phyloP scores from a whole-genome alignment of 169 alveolate species.

The Eimeria sp. region DNA sequence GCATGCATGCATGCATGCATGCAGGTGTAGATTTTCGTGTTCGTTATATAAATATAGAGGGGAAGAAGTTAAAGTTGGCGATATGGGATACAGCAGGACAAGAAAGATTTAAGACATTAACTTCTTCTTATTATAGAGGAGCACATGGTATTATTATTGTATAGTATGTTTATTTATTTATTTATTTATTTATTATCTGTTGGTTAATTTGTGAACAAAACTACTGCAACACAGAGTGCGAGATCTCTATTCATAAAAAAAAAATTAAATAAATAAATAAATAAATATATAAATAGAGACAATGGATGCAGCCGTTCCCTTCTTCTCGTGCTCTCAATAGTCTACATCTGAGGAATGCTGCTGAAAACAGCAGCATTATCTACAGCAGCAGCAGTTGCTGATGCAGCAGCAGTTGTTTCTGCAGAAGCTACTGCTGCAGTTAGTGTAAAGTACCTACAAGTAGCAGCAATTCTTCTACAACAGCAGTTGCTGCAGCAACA shows the following conservation, averaged over 20 bases:
- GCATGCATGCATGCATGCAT: background rate
- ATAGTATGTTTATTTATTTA: slow-evolving; percentile 34
- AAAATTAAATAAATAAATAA: background rate
- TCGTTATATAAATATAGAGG: slow-evolving; percentile 42
- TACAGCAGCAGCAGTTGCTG: background rate
- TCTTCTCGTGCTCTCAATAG: background rate
- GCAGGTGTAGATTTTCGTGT: slow-evolving; percentile 82
- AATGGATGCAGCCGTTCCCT: background rate
- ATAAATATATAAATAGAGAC: background rate
- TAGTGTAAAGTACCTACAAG: background rate
- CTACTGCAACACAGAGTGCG: no score
- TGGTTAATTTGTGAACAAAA: no score
- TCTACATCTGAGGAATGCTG: background rate
- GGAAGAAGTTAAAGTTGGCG: slow-evolving; percentile 74
- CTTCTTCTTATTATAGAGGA: slow-evolving; percentile 97
- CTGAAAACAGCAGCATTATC: background rate
- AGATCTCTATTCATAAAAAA: no score
- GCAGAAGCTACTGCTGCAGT: background rate
- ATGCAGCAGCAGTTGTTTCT: background rate
- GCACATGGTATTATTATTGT: slow-evolving; percentile 92
- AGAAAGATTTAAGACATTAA: slow-evolving; percentile 97
- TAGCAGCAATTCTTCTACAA: background rate
- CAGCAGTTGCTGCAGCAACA: background rate
- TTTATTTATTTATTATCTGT: no score
- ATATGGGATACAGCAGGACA: slow-evolving; percentile 99